phyloP scores from a whole-genome alignment of 2,329 filamentous ascomycete genomes.

The Xylaria sp. region DNA sequence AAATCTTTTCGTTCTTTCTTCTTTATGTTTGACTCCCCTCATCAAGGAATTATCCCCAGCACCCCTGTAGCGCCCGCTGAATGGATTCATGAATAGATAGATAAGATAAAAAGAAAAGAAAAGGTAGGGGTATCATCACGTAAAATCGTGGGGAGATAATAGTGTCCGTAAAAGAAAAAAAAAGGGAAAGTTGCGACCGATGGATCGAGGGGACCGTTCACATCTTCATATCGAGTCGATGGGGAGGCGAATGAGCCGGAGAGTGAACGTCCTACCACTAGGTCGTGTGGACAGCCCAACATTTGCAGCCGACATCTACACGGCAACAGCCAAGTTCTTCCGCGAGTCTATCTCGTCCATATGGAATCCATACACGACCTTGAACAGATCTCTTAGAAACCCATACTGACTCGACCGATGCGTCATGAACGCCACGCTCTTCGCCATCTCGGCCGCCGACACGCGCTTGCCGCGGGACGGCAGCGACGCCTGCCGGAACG shows the following conservation, averaged over 20 bases:
- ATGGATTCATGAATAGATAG: not conserved
- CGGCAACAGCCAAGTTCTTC: constrained; percentile 71
- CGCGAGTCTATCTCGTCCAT: constrained; percentile 79
- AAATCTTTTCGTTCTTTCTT: constrained; percentile 21
- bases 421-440: constrained; percentile 81
- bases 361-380: constrained; percentile 84
- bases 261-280: too few species aligned
- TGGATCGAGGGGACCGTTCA: not conserved
- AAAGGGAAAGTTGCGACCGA: not conserved
- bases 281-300: not conserved
- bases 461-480: constrained; percentile 69
- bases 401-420: constrained; percentile 75
- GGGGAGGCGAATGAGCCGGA: too few species aligned
- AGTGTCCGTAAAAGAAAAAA: not conserved
- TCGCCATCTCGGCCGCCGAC: constrained; percentile 79
- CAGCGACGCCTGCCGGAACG: constrained; percentile 67
- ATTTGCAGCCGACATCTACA: constrained; percentile 52
- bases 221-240: not conserved
- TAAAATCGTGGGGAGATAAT: constrained; percentile 5
- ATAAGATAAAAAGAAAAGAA: constrained; percentile 5
- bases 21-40: constrained; percentile 8
- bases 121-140: constrained; percentile 35
- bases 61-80: constrained; percentile 29
- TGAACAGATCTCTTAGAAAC: constrained; percentile 85
- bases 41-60: constrained; percentile 9